Conservation (phyloP, 768 basidiomycete species). For the Phlebiopsis flavidoalba region DNA sequence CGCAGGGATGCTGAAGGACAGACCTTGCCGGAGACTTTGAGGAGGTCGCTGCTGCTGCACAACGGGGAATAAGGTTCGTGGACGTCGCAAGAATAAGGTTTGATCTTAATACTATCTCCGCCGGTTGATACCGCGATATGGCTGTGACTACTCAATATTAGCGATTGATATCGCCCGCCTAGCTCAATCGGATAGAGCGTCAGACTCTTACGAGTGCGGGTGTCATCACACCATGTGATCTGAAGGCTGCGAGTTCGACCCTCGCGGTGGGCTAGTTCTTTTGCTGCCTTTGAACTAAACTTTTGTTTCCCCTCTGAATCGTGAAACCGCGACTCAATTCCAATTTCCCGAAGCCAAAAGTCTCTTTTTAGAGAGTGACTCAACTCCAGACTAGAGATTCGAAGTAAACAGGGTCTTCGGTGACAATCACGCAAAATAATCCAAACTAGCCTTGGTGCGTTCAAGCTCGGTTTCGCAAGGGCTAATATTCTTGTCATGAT, state of each 20-base stretch:
- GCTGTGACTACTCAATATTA: no score
- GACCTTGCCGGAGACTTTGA: constrained; percentile 11
- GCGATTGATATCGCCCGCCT: constrained; percentile 45
- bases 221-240: constrained; percentile 26
- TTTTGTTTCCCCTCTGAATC: no score
- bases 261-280: constrained; percentile 52
- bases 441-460: no score
- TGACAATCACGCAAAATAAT: no score
- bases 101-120: constrained; percentile 3
- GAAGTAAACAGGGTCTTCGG: no score
- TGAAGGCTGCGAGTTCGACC: constrained; percentile 63
- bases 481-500: no score
- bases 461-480: no score
- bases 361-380: no score
- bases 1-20: background rate
- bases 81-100: constrained; percentile 13
- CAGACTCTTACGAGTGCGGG: constrained; percentile 46
- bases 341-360: no score
- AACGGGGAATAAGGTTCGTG: constrained; percentile 9
- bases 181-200: constrained; percentile 68
- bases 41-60: constrained; percentile 10
- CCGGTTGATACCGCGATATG: constrained; percentile 1
- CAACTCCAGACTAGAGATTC: no score
- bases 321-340: no score
- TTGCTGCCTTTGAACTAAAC: constrained; percentile 13